These are phyloP conservation scores for Zea luxurians DNA, from an alignment of 176 grass and related monocot genomes.

Conservation along the genomic window DNA sequence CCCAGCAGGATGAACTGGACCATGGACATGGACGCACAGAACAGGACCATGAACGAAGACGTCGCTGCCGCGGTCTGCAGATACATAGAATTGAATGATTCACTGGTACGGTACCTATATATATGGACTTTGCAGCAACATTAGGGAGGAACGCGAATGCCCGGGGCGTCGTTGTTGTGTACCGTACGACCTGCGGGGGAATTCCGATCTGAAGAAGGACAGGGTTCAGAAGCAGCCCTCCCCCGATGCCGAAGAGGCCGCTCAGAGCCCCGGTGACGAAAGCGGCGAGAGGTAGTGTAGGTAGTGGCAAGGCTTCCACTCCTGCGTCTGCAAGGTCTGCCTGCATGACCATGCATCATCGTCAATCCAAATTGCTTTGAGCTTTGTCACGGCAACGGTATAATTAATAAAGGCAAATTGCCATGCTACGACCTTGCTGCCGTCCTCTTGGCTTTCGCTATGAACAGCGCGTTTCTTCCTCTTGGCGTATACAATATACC, in stretches of 20 bases:
- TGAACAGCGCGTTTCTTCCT: constrained; percentile 36
- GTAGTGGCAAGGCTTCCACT: constrained; percentile 37
- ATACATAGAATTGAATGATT: neutral
- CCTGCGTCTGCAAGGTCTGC: neutral
- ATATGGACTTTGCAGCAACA: neutral
- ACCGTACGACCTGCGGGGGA: constrained; percentile 47
- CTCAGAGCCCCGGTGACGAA: constrained; percentile 74
- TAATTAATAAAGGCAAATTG: neutral
- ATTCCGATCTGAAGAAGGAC: constrained; percentile 66
- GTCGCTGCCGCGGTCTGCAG: constrained; percentile 67
- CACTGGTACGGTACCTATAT: neutral
- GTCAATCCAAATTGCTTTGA: neutral
- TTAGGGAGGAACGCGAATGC: neutral
- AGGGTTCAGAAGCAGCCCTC: no score
- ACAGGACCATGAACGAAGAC: constrained; percentile 75
- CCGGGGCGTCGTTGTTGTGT: neutral
- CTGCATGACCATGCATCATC: constrained; percentile 20
- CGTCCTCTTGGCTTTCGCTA: constrained; percentile 21
- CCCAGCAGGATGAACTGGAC: constrained; percentile 73
- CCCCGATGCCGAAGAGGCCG: constrained; percentile 65
- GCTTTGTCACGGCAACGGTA: neutral
- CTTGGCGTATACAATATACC: constrained; percentile 40
- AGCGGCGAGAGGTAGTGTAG: constrained; percentile 49
- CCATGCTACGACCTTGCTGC: constrained; percentile 42
- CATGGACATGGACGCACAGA: constrained; percentile 87